Conservation (phyloP, 306 rosid genomes). For the Crotalaria pallida region DNA sequence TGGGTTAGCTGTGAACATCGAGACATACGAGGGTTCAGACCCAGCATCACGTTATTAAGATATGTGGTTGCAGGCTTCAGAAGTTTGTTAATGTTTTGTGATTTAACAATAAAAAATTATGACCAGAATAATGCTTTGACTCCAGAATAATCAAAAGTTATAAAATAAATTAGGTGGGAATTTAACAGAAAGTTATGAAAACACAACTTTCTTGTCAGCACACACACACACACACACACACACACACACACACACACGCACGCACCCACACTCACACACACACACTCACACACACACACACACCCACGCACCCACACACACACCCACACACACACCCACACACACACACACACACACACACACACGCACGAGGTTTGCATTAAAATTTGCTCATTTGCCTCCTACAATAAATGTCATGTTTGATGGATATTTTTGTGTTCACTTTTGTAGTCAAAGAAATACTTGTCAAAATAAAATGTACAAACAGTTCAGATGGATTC, state of each 20-base stretch:
- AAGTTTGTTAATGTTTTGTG: not conserved
- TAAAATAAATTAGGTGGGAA: not conserved
- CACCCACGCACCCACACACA: too few relatives aligned
- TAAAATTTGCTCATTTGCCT: not conserved
- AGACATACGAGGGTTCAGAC: not conserved
- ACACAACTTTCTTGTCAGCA: too few relatives aligned
- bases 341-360: too few relatives aligned
- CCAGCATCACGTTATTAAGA: not conserved
- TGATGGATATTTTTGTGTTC: not conserved
- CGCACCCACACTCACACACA: too few relatives aligned
- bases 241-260: too few relatives aligned
- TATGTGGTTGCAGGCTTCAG: too few relatives aligned
- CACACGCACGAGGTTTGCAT: not conserved
- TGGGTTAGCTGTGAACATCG: not conserved
- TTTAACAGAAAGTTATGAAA: not conserved
- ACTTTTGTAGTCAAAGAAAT: not conserved
- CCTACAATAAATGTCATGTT: not conserved
- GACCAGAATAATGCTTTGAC: too few relatives aligned
- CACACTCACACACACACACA: too few relatives aligned
- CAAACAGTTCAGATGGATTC: not conserved
- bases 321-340: too few relatives aligned
- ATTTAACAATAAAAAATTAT: not conserved
- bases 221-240: too few relatives aligned
- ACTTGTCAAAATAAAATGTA: not conserved
- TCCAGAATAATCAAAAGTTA: not conserved